Base-by-base conservation (phyloP, 768 basidiomycete genomes). In the Glaciozyma antarctica region DNA sequence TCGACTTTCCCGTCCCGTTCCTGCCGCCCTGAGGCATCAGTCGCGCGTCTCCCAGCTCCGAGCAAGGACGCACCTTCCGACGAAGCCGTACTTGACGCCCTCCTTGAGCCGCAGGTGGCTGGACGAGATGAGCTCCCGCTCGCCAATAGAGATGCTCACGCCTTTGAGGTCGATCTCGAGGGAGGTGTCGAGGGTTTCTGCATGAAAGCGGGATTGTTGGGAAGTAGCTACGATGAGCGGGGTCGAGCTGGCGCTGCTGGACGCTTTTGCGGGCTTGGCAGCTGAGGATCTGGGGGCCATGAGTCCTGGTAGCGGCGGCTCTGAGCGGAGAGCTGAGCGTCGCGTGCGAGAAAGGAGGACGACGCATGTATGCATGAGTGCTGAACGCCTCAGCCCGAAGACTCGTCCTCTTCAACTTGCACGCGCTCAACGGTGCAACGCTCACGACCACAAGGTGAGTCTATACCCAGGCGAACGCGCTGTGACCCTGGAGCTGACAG, bases 121-220 rank as follows among this genome's bases (percentile, higher is more conserved):
- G 10, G 26, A 28, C 19, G 38, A 12, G 17, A 57, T 5, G 22
- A 86, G 75, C 58, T 86, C 84, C 41, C 75, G 76, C 51, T 80
- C 76, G 41, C 81, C 81, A 12, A 86, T 77, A 21, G 80, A 75
- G 41, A 86, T 77, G 30, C 77, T 79, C 13, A 86, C 81, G 54
- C 78, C 80, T 54, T 82, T 80, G 26, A 85, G 75, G 65, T 85
- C 84, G 47, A 85, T 78, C 65, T 83, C 77, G 34, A 59, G 61
- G 10, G 62, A 67, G 0, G 73, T 66, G 38, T 73, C 73, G 47
- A 76, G 69, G 15, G 75, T 75, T 5, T 72, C 74, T 10, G 69
- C 48, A 63, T 77, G 72, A 60, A 77, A 78, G 17, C 73, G 64
- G 19, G 61, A 60, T 15, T 73, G 67, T 30, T 66, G 67, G 2